These are phyloP conservation scores for Gossypium trilobum DNA, from an alignment of 441 rosid species.

Conservation along the genomic window DNA sequence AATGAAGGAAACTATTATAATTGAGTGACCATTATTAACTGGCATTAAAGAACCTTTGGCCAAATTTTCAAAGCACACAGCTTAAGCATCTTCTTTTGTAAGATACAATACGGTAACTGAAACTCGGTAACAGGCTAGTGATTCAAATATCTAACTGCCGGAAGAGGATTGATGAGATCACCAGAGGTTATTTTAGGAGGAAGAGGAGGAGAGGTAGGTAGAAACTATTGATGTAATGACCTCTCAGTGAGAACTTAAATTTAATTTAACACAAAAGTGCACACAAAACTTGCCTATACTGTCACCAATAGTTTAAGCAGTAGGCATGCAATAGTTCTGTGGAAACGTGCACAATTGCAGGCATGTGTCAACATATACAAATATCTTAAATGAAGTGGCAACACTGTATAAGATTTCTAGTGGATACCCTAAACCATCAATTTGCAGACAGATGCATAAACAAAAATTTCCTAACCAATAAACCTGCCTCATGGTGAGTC, in stretches of 20 bases:
- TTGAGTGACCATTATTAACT: background rate
- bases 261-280: background rate
- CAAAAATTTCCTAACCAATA: background rate
- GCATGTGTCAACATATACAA: background rate
- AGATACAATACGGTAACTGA: background rate
- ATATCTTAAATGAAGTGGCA: background rate
- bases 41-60: background rate
- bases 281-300: background rate
- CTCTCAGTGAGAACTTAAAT: background rate
- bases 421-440: background rate
- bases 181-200: background rate
- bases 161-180: background rate
- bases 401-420: background rate
- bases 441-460: conserved; percentile 5
- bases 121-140: background rate
- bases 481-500: background rate
- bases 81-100: background rate
- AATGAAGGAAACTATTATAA: background rate
- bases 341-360: background rate
- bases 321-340: background rate
- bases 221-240: background rate
- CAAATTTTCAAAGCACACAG: conserved; percentile 1
- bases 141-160: background rate
- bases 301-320: background rate
- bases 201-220: background rate